Conservation (phyloP, 2,329 filamentous ascomycete species). For the Bipolaris gigantea region DNA sequence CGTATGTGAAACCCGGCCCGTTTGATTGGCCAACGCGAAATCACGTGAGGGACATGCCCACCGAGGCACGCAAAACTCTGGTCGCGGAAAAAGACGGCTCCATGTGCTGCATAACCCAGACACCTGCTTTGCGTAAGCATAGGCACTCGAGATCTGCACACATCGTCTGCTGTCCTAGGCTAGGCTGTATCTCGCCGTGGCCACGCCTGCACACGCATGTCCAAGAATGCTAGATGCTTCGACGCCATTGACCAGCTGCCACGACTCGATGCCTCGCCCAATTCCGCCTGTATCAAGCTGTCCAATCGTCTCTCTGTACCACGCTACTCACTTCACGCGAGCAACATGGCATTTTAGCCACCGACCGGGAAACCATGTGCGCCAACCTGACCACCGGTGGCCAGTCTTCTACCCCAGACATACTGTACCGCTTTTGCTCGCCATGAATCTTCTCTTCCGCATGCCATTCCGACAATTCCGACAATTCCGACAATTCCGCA, state of each 20-base stretch:
- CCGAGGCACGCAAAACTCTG: constrained; percentile 9
- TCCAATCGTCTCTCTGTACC: neutral
- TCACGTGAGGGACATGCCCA: constrained; percentile 11
- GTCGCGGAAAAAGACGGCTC: constrained; percentile 10
- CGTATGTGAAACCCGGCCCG: neutral
- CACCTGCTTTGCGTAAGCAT: constrained; percentile 11
- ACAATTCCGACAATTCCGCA: too few species aligned
- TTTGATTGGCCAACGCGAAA: constrained; percentile 19
- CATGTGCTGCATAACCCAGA: constrained; percentile 8
- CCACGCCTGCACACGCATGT: neutral
- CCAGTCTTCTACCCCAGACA: neutral
- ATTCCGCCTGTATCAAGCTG: neutral
- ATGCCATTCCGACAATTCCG: too few species aligned
- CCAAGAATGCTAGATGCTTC: constrained; percentile 1
- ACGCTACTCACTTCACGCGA: too few species aligned
- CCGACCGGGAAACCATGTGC: neutral
- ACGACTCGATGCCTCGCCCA: neutral
- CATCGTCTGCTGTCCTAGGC: constrained; percentile 3
- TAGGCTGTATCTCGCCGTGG: constrained; percentile 2
- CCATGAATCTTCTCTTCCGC: too few species aligned
- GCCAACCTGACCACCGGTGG: neutral
- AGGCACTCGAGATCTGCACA: constrained; percentile 1
- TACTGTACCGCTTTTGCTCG: neutral
- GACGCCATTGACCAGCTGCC: neutral
- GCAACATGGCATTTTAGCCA: neutral